Evolutionary conservation across 2,329 filamentous ascomycete genomes (phyloP), one percentile per base, ranked within the genome.

Genomic region (Exophiala sideris): DNA sequence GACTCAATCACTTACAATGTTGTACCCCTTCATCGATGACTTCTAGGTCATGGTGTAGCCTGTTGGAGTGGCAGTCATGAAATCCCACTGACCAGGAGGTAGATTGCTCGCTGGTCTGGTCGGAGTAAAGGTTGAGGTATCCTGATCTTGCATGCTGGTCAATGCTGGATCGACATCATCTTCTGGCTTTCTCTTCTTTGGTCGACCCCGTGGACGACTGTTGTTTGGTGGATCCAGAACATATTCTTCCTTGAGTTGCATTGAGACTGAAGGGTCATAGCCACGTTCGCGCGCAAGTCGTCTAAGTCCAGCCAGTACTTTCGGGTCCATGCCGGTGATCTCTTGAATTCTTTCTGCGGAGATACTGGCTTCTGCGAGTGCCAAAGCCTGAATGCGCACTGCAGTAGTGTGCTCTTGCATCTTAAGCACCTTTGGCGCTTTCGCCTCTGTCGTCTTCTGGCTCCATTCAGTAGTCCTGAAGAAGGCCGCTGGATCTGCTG

Each of bases 91-190:
- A 21, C 62, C 62, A 3, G 62, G 62, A 36, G 62, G 62, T 33
- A 65, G 54, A 45, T 55, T 61, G 42, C 20, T 44, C 29, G 41
- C 21, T 24, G 54, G 54, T 39, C 58, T 48, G 11, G 44, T 49
- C n/a, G 50, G 48, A 42, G 29, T 53, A 38, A 57, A 60, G n/a
- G 48, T 47, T 9, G 51, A 40, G 34, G 51, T 48, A 6, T 34
- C 45, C 20, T 46, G 55, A 24, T 58, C 56, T 14, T 38, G 24
- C 32, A 61, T 53, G 45, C 50, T 50, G 45, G 58, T 49, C 38
- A 63, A 41, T 24, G 58, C 57, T 29, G 59, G 61, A 53, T 67
- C 64, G 67, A 66, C 48, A 71, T 76, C 62, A 12, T 62, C 62
- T 39, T 64, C 62, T 6, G 58, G 47, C 55, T 61, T 62, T 39